A percentile compares a stretch with the other conserved stretches of the same genome.
Conservation (phyloP, 129 eudicot species). For the Flaveria ramosissima region DNA sequence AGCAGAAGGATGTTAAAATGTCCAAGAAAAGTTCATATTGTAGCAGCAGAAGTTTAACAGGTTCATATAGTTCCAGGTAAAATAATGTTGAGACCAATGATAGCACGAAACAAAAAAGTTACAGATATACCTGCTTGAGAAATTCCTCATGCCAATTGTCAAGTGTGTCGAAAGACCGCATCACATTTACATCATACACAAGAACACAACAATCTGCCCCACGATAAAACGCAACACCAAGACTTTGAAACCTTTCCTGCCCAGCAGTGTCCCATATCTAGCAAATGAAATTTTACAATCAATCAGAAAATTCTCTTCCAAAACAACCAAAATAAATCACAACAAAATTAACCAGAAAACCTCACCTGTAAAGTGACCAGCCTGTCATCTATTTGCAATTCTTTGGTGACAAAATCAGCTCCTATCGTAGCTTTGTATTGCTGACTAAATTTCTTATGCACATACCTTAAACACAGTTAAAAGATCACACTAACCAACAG, state of each 20-base stretch:
- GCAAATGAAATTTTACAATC: slow-evolving; percentile 8
- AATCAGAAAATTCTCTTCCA: slow-evolving; percentile 12
- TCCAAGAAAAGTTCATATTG: no score
- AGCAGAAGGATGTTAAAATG: background rate
- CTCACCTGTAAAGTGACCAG: slow-evolving; percentile 90
- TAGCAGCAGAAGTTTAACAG: background rate
- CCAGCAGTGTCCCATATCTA: slow-evolving; percentile 99
- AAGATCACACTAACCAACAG: slow-evolving; percentile 27
- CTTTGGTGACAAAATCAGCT: slow-evolving; percentile 96
- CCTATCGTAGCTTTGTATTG: slow-evolving; percentile 99
- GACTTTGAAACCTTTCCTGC: slow-evolving; percentile 96
- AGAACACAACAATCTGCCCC: slow-evolving; percentile 93
- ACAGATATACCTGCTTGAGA: slow-evolving; percentile 69
- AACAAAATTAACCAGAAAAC: slow-evolving; percentile 10
- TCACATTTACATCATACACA: slow-evolving; percentile 35
- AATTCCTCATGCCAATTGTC: slow-evolving; percentile 95
- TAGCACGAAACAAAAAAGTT: background rate
- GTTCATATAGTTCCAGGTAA: background rate
- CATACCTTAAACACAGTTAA: slow-evolving; percentile 64
- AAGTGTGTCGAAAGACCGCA: slow-evolving; percentile 80
- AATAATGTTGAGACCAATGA: background rate
- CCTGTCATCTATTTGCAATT: slow-evolving; percentile 89
- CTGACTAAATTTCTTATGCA: slow-evolving; percentile 94
- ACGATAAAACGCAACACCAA: slow-evolving; percentile 93
- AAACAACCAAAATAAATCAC: background rate